Evolutionary conservation across 169 alveolate species (phyloP), one percentile per base, ranked within the genome.

Genomic region (Plasmodium fragile): DNA sequence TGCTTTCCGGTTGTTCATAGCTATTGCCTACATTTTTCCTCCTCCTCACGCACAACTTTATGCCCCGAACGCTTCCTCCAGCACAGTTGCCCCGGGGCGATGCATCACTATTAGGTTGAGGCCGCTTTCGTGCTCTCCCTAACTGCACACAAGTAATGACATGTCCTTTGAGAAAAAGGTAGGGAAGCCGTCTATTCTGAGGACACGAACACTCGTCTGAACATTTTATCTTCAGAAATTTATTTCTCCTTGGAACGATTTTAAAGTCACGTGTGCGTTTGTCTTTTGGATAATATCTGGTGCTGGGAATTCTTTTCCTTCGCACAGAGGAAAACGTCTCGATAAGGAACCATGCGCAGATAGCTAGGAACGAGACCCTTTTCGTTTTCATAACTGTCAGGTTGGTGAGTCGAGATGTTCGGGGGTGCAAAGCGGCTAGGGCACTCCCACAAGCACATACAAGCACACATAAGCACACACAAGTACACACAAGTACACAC

Each of bases 321-420:
- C 49, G 22, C 30, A 75, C 49, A 75, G 30, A 75, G 49, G 69
- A 75, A 36, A n/a, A 75, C 25, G 11, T 52, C 55, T 75, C 55
- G 69, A 75, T 36, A 75, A 75, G 55, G 69, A 75, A 75, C 41
- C 41, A 28, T 36, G 82, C 30, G 49, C 55, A 75, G 39, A 75
- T 36, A 75, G 49, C 49, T 75, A 75, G 3, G 55, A 75, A 81
- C 10, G 70, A 81, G 36, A n/a, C 53, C n/a, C 65, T 81, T 49
- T 81, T 81, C 34, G 71, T 22, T 81, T 81, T 81, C 89, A 81
- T 81, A 45, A 81, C 89, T 52, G 89, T 28, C 34, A 45, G 34
- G 39, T 52, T 6, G 70, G 30, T 65, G 18, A n/a, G 75, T 65
- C 32, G 75, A 22, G 34, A 65, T 18, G 30, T 65, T 65, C 75